These are phyloP conservation scores for Eucalyptus cladocalyx DNA, from an alignment of 345 rosid species.

Conservation along the genomic window DNA sequence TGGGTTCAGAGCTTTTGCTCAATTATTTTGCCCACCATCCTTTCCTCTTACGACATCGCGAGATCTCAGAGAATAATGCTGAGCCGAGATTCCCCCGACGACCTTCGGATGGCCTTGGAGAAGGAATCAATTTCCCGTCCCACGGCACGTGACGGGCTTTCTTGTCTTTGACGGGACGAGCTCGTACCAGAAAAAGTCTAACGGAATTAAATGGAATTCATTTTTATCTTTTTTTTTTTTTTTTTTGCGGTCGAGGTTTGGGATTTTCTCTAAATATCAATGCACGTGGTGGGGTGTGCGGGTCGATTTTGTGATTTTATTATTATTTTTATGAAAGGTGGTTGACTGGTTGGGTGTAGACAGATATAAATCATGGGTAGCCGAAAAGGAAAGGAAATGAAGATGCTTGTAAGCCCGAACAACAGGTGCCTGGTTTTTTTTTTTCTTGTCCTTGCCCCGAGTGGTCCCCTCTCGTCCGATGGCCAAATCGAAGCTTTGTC, in stretches of 20 bases:
- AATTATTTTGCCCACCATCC: not conserved
- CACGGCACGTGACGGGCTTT: not conserved
- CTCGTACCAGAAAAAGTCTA: accelerated
- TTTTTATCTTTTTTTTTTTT: not conserved
- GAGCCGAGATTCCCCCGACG: not conserved
- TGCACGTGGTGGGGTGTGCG: not conserved
- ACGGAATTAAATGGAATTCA: accelerated
- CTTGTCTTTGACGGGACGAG: not conserved
- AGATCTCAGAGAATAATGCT: not conserved
- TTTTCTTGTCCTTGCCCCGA: not conserved
- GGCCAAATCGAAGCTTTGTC: not conserved
- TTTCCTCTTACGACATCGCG: not conserved
- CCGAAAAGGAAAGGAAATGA: not conserved
- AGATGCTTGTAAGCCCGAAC: not conserved
- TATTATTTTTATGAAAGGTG: not conserved
- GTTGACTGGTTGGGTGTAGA: not conserved
- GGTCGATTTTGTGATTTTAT: not conserved
- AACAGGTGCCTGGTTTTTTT: not conserved
- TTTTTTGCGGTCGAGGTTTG: accelerated
- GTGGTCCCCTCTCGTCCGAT: not conserved
- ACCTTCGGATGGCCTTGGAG: not conserved
- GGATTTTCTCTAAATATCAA: not conserved
- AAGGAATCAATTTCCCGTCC: not conserved
- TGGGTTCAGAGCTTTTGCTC: not conserved
- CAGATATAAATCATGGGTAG: not conserved